phyloP scores from a whole-genome alignment of 768 basidiomycete genomes.

The Tylopilus plumbeoviolaceoides region DNA sequence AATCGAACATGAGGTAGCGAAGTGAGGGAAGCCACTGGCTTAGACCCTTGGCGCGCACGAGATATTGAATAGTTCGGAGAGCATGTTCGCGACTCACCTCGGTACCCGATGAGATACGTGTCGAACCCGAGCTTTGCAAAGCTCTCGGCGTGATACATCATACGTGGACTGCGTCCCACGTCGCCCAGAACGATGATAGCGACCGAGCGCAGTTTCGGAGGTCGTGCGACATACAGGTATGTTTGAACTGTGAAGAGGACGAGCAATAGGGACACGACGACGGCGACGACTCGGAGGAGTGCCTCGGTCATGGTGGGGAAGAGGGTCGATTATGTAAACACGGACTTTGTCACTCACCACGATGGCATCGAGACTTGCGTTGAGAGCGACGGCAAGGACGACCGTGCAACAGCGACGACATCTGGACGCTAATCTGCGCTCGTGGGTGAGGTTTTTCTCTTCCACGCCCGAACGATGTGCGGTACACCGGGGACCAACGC shows the following conservation, averaged over 20 bases:
- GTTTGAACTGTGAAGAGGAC: slow-evolving; percentile 7
- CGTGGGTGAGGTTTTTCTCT: slow-evolving; percentile 23
- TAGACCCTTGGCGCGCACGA: slow-evolving; percentile 51
- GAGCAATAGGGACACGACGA: slow-evolving; percentile 13
- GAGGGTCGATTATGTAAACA: slow-evolving; percentile 21
- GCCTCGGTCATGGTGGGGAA: not conserved
- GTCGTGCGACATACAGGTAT: slow-evolving; percentile 17
- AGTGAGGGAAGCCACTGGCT: slow-evolving; percentile 69
- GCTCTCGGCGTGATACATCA: slow-evolving; percentile 98
- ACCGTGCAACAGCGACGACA: slow-evolving; percentile 3
- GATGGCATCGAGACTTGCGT: slow-evolving; percentile 19
- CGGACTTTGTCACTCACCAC: slow-evolving; percentile 2
- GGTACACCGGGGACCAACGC: slow-evolving; percentile 30
- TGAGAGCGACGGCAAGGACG: slow-evolving; percentile 8
- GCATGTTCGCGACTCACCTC: slow-evolving; percentile 48
- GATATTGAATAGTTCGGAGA: not conserved
- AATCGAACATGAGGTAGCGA: slow-evolving; percentile 62
- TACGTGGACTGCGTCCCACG: slow-evolving; percentile 91
- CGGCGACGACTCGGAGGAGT: slow-evolving; percentile 2
- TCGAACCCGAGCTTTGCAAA: slow-evolving; percentile 77
- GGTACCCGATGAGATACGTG: slow-evolving; percentile 82
- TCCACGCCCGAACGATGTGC: slow-evolving; percentile 16
- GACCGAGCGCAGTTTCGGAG: slow-evolving; percentile 56
- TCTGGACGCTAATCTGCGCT: slow-evolving; percentile 12
- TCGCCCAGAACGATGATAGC: slow-evolving; percentile 92